phyloP scores from a whole-genome alignment of 1,284 basidiomycete genomes.

The Athelia sp. region DNA sequence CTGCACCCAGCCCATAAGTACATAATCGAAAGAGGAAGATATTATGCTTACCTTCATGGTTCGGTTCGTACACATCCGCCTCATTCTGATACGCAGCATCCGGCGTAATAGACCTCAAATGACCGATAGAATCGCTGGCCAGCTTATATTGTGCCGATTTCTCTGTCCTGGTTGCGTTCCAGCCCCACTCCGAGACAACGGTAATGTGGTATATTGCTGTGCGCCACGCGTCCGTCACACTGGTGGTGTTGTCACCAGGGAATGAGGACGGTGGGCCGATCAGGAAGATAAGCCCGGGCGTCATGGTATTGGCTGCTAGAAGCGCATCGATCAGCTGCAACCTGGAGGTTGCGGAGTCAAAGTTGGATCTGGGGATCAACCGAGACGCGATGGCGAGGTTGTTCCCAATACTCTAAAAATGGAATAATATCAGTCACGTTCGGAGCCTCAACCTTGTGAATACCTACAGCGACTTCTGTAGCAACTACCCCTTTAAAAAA shows the following conservation, averaged over 20 bases:
- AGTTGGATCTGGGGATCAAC: conserved; percentile 33
- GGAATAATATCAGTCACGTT: conserved; percentile 11
- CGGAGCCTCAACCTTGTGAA: not conserved
- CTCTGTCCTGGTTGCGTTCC: conserved; percentile 17
- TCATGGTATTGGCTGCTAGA: conserved; percentile 18
- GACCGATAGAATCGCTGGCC: conserved; percentile 14
- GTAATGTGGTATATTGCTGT: conserved; percentile 20
- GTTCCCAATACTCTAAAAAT: conserved; percentile 29
- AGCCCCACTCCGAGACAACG: conserved; percentile 16
- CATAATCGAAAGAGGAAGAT: not conserved
- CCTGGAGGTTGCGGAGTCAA: conserved; percentile 23
- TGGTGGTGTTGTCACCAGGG: conserved; percentile 14
- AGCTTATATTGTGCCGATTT: conserved; percentile 11
- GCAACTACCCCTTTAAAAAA: conserved; percentile 35
- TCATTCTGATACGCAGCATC: conserved; percentile 54
- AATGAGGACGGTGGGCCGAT: conserved; percentile 19
- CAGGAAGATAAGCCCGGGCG: conserved; percentile 17
- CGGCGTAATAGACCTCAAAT: conserved; percentile 17
- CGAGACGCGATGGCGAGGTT: conserved; percentile 37
- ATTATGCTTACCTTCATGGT: conserved; percentile 36
- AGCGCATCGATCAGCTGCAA: conserved; percentile 31
- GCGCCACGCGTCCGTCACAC: conserved; percentile 21
- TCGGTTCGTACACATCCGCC: conserved; percentile 50
- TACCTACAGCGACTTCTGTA: conserved; percentile 17
- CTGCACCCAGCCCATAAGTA: too few species aligned